Evolutionary conservation across 2,329 filamentous ascomycete genomes (phyloP).

Genomic region (Aspergillus sp.): DNA sequence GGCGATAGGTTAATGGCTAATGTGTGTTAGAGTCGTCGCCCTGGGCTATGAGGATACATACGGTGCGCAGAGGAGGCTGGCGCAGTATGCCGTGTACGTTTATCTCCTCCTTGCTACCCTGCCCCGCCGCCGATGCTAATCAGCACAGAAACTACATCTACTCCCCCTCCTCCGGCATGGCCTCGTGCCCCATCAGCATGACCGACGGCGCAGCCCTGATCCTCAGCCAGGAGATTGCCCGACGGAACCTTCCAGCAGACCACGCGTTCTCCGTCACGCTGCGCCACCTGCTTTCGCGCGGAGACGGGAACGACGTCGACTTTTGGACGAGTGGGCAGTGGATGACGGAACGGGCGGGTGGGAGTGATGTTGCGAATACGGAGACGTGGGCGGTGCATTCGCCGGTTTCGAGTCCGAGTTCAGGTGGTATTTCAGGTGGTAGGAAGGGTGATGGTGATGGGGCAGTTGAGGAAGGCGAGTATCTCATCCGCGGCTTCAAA

Average conservation of each 20-base stretch:
- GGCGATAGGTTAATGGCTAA: background rate
- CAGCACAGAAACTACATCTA: slow-evolving; percentile 50
- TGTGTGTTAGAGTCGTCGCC: slow-evolving; percentile 27
- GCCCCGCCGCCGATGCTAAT: background rate
- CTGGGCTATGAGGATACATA: slow-evolving; percentile 30
- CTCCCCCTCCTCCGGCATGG: slow-evolving; percentile 62
- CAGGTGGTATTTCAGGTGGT: background rate
- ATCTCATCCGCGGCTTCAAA: slow-evolving; percentile 67
- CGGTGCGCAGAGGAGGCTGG: slow-evolving; percentile 27
- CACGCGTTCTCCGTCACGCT: slow-evolving; percentile 10
- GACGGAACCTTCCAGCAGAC: slow-evolving; percentile 5
- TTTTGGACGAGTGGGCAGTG: slow-evolving; percentile 75
- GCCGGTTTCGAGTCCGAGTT: background rate
- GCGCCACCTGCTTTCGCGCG: slow-evolving; percentile 9
- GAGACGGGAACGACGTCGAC: background rate
- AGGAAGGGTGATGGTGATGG: background rate
- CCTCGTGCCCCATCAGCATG: slow-evolving; percentile 70
- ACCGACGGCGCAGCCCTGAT: slow-evolving; percentile 45
- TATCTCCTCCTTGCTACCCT: background rate
- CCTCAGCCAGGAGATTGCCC: slow-evolving; percentile 26
- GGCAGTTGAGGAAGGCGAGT: slow-evolving; percentile 31
- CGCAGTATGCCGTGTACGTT: slow-evolving; percentile 35
- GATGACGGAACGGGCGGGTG: slow-evolving; percentile 75
- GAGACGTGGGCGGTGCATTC: slow-evolving; percentile 62
- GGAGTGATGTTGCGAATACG: slow-evolving; percentile 70